Conservation (phyloP, 2,329 filamentous ascomycete genomes). For the Myriosclerotinia curreyana region DNA sequence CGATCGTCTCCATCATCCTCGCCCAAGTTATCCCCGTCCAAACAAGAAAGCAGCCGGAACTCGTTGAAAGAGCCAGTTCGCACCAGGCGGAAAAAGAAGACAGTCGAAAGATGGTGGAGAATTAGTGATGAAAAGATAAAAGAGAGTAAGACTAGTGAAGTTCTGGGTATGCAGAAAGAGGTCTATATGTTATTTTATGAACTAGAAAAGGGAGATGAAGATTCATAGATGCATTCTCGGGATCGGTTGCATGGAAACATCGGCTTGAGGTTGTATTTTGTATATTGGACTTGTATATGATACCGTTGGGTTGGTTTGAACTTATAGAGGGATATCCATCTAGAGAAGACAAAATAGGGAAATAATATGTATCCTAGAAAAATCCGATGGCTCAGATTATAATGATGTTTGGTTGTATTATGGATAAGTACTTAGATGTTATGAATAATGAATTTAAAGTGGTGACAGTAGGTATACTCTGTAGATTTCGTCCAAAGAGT, state of each 20-base stretch:
- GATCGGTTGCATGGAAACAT: background rate
- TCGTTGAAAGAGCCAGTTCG: conserved; percentile 24
- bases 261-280: conserved; percentile 1
- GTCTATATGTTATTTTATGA: conserved; percentile 98
- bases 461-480: background rate
- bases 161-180: conserved; percentile 89
- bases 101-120: conserved; percentile 85
- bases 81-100: conserved; percentile 57
- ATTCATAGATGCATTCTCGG: conserved; percentile 17
- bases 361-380: background rate
- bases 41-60: conserved; percentile 11
- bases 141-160: conserved; percentile 87
- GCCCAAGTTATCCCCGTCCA: conserved; percentile 17
- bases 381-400: background rate
- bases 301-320: background rate
- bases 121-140: conserved; percentile 97
- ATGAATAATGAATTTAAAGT: background rate
- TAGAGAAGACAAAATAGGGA: background rate
- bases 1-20: conserved; percentile 24
- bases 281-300: conserved; percentile 19
- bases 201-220: conserved; percentile 48
- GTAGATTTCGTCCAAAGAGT: background rate
- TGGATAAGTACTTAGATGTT: too few species aligned
- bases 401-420: background rate
- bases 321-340: background rate